Base-by-base conservation (phyloP, 2,329 filamentous ascomycete genomes). In the Aspergillus hortae region DNA sequence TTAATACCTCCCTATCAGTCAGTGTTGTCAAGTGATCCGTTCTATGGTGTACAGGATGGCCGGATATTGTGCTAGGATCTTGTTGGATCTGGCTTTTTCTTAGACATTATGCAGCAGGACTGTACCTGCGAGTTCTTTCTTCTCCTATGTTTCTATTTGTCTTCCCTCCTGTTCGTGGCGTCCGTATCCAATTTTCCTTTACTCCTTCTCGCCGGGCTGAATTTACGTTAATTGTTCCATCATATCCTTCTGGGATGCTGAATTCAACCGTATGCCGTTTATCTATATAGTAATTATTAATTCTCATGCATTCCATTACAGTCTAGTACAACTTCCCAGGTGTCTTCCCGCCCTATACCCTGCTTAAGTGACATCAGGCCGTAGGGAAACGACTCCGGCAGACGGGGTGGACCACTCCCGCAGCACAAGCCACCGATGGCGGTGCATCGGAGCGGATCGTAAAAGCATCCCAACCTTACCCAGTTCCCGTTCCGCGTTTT, bases 401-500 rank as follows among this genome's bases (percentile, higher is more conserved):
- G 15, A 38, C 35, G 4, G 15, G 56, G 58, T 52, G 49, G 46
- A 51, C 11, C 30, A 25, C 36, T 47, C 41, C 53, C 44, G 49
- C 55, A 52, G 55, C 65, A 66, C 67, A 58, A 59, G 59, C 61
- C 59, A 51, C 49, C 41, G 4, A 7, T 49, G 60, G 60, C 59
- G 57, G 59, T 61, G 57, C 64, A 65, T 72, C 69, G 69, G 68
- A 66, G 63, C 67, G 61, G 66, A 69, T 68, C 67, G 67, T 67
- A 67, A 70, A 68, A 67, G 61, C 62, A 65, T 65, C 64, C 38
- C 55, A 62, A 58, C 57, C 21, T 23, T 23, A 23, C 21, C 60
- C 58, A 66, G 60, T 61, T 61, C 65, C 59, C n/a, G 59, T 54
- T 63, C 60, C 60, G 60, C 57, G 55, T 61, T 64, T 67, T 68